Evolutionary conservation across 768 basidiomycete genomes (phyloP).

Genomic region (Saitozyma sp.): DNA sequence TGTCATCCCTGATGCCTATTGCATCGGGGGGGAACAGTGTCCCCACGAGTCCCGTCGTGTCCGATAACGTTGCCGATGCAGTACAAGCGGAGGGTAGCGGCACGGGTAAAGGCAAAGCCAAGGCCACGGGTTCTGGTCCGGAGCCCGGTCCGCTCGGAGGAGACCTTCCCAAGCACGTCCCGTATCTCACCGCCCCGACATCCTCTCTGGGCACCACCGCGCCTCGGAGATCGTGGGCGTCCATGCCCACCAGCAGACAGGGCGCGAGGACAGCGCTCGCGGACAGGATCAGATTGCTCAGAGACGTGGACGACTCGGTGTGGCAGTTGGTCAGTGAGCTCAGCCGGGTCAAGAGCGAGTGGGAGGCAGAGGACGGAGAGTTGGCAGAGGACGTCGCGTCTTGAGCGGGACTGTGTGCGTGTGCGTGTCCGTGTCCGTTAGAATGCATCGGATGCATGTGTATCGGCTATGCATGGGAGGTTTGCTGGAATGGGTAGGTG

Average conservation of each 20-base stretch:
- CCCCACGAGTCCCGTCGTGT: no score
- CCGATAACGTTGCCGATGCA: no score
- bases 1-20: no score
- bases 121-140: conserved; percentile 1
- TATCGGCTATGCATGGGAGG: no score
- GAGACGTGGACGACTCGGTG: conserved; percentile 73
- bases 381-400: no score
- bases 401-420: no score
- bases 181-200: conserved; percentile 14
- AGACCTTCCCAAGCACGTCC: conserved; percentile 9
- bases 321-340: conserved; percentile 76
- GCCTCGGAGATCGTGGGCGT: not conserved
- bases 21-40: no score
- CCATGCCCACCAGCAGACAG: not conserved
- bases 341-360: conserved; percentile 65
- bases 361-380: conserved; percentile 22
- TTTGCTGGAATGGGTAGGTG: no score
- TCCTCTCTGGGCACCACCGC: not conserved
- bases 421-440: no score
- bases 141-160: conserved; percentile 6
- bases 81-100: no score
- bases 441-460: no score
- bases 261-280: conserved; percentile 76
- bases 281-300: conserved; percentile 74
- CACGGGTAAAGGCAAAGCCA: conserved; percentile 19